Base-by-base conservation (phyloP, 140 eudicot genomes). In the Oenanthe javanica region DNA sequence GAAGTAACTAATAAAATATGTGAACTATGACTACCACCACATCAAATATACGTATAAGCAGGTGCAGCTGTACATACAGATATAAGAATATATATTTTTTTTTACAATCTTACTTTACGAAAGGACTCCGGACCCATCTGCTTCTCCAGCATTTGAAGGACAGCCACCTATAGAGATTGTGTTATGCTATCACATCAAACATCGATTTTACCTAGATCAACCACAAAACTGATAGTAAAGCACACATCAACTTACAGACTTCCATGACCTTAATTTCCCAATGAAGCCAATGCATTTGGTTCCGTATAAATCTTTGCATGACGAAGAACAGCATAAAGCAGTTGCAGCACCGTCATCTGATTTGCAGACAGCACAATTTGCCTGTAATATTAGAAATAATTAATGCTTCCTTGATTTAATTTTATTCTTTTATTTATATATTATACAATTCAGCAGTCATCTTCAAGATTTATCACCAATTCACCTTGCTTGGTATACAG, bases 81-180 rank as follows among this genome's bases (percentile, higher is more conserved):
- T 27, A n/a, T 9, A 21, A 9, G n/a, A 12, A 74, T n/a, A 47
- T 15, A n/a, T 23, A 18, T 73, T 4, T 46, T 2, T 10, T 15
- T 16, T 72, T 54, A 2, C 4, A 75, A 75, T 67, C 78, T 6
- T 38, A 14, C 97, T 84, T 93, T 93, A 57, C 96, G 89, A 61
- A 94, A 94, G 64, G 96, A 82, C 87, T 94, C 97, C 0, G 98
- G 98, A 38, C 98, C 98, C 98, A 94, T 94, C 86, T 94, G 98
- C 79, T 94, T 94, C 85, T 94, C 98, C 87, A 94, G 84, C 98
- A 94, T 94, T 81, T 94, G 98, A 36, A 94, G 98, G 86, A 94
- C 87, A 23, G 98, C 98, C 66, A 94, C 93, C 98, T 94, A 63
- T 69, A 83, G 51, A 85, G 4, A 81, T 75, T 18, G 55, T 47